Evolutionary conservation across 176 grass and related monocot species (phyloP).

Genomic region (Lolium perenne): DNA sequence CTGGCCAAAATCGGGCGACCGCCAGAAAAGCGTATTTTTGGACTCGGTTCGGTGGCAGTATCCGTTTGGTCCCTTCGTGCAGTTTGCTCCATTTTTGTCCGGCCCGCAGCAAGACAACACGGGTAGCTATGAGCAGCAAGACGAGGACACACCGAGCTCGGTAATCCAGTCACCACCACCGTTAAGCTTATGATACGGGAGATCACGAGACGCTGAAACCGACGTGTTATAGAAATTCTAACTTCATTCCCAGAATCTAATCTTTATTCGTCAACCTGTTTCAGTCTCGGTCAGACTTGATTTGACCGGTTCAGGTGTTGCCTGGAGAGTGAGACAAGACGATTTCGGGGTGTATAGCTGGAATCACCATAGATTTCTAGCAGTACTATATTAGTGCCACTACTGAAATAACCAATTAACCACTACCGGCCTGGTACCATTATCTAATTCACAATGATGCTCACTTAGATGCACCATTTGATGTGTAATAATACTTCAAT

Average conservation of each 20-base stretch:
- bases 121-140: not conserved
- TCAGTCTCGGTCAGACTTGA: slow-evolving; percentile 9
- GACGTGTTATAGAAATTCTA: not conserved
- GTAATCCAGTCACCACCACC: too few species aligned
- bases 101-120: slow-evolving; percentile 10
- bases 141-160: too few species aligned
- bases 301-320: slow-evolving; percentile 53
- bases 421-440: slow-evolving; percentile 36
- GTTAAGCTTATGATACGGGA: not conserved
- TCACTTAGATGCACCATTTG: not conserved
- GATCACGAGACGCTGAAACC: not conserved
- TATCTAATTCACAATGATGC: slow-evolving; percentile 24
- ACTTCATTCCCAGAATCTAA: not conserved
- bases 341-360: slow-evolving; percentile 36
- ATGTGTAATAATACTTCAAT: too few species aligned
- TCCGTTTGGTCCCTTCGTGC: slow-evolving; percentile 52
- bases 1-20: too few species aligned
- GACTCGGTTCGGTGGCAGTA: slow-evolving; percentile 2
- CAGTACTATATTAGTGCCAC: not conserved
- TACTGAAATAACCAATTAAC: slow-evolving; percentile 12
- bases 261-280: slow-evolving; percentile 29
- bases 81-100: slow-evolving; percentile 49
- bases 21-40: slow-evolving; percentile 25
- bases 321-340: slow-evolving; percentile 32
- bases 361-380: slow-evolving; percentile 28